phyloP scores from a whole-genome alignment of 225 moss, liverwort and hornwort species.

The Pseudoscleropodium purum region DNA sequence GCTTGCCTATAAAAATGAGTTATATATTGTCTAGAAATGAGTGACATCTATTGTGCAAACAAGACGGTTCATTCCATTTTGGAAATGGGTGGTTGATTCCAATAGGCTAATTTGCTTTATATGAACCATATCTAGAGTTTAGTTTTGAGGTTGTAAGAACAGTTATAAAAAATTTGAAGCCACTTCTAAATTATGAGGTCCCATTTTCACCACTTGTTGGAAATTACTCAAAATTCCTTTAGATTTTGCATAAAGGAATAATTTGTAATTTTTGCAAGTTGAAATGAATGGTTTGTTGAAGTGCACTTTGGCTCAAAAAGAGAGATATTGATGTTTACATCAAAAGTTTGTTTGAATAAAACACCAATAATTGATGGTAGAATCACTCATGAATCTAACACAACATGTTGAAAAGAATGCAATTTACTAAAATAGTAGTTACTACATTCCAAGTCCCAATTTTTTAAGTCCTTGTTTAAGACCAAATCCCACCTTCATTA shows the following conservation, averaged over 20 bases:
- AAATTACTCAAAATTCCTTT: background rate
- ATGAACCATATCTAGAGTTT: background rate
- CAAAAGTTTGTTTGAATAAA: background rate
- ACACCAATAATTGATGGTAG: background rate
- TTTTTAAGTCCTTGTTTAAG: rapidly evolving
- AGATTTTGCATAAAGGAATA: background rate
- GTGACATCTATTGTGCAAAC: background rate
- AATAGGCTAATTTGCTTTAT: too few relatives aligned
- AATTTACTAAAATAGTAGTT: background rate
- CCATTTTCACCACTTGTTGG: background rate
- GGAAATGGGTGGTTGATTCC: too few relatives aligned
- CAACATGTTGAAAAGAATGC: background rate
- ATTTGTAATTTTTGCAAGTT: background rate
- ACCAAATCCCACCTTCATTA: rapidly evolving
- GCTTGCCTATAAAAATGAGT: background rate
- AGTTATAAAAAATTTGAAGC: background rate
- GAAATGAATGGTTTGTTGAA: background rate
- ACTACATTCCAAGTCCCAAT: background rate
- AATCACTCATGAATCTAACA: background rate
- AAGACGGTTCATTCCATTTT: rapidly evolving
- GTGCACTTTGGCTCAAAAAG: background rate
- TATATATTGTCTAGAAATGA: rapidly evolving
- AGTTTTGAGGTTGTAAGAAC: background rate
- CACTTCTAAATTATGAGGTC: background rate
- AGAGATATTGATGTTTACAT: background rate